Evolutionary conservation across 1,284 basidiomycete species (phyloP), one percentile per base, ranked within the genome.

Genomic region (Cryptococcus sp.): DNA sequence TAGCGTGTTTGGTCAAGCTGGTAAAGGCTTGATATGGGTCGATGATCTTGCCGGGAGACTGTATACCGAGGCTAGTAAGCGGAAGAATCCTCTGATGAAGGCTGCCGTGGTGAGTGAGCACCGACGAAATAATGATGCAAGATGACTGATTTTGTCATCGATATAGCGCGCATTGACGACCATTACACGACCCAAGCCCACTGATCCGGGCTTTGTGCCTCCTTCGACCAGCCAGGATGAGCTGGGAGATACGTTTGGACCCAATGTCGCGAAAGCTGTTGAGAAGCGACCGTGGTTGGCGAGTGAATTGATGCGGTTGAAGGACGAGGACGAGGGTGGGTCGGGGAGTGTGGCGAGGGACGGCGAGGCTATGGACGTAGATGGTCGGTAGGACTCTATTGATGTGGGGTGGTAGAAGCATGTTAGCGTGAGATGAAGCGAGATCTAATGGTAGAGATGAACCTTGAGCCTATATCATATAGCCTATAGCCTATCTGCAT

Each of bases 1-100:
- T 68, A 89, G 88, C 1, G 79, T 94, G 3, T 76, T 74, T 70
- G 75, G 73, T 8, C 47, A 58, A 11, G 58, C 63, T 15, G 72
- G 71, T 8, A 67, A 70, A 35, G 60, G 60, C 5, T 56, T 76
- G 39, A 45, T 27, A 17, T 53, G 62, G 50, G 57, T 76, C 40
- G 69, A 74, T 60, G 61, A 61, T 46, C 64, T 77, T 15, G 62
- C 66, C 5, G 66, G 57, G 35, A 62, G 54, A 20, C 60, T 78
- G 23, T 75, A 76, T 53, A 66, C 60, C 4, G 68, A 70, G 17
- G 46, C 49, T 22, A 56, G 64, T 20, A 64, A 64, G 53, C 64
- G 66, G 50, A 70, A 69, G 55, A 70, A 71, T 47, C 65, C 68
- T 0, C 53, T 77, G 15, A 65, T 76, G 25, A 67, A 63, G 40